Conservation (phyloP, 2,329 filamentous ascomycete species). For the Alternaria triticina region DNA sequence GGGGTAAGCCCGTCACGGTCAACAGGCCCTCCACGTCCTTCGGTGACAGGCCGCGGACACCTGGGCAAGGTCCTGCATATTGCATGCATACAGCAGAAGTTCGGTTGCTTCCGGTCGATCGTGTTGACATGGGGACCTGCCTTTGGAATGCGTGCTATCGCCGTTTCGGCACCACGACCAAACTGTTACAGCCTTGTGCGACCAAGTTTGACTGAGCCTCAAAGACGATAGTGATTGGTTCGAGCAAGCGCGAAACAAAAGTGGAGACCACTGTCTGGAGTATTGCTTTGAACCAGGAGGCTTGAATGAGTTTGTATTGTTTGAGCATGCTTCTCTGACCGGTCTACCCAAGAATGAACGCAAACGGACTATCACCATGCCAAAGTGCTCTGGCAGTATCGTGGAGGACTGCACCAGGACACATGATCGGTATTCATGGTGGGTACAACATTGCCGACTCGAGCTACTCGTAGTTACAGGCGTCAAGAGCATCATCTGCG, state of each 20-base stretch:
- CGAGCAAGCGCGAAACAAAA: constrained; percentile 20
- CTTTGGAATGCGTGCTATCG: constrained; percentile 38
- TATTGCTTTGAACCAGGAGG: constrained; percentile 21
- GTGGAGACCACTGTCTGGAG: constrained; percentile 1
- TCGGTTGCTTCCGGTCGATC: constrained; percentile 46
- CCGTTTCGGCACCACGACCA: constrained; percentile 30
- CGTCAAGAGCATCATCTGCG: background rate
- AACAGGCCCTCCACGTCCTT: constrained; percentile 15
- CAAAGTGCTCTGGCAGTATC: background rate
- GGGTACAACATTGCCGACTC: background rate
- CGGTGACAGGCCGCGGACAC: constrained; percentile 19
- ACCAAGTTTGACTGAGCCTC: constrained; percentile 23
- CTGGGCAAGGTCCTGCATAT: constrained; percentile 21
- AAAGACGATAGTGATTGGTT: constrained; percentile 24
- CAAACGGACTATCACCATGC: constrained; percentile 15
- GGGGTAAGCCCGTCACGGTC: constrained; percentile 30
- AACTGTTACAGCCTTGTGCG: constrained; percentile 34
- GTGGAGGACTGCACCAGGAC: background rate
- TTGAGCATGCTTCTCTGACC: constrained; percentile 24
- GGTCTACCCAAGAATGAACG: constrained; percentile 9
- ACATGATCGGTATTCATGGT: background rate
- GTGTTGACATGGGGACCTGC: constrained; percentile 21
- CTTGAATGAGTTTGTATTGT: constrained; percentile 12
- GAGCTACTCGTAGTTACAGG: background rate
- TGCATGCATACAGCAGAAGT: constrained; percentile 42